Evolutionary conservation across 495 filamentous ascomycete species (phyloP), one percentile per base, ranked within the genome.

Genomic region (Aspergillus hancockii): DNA sequence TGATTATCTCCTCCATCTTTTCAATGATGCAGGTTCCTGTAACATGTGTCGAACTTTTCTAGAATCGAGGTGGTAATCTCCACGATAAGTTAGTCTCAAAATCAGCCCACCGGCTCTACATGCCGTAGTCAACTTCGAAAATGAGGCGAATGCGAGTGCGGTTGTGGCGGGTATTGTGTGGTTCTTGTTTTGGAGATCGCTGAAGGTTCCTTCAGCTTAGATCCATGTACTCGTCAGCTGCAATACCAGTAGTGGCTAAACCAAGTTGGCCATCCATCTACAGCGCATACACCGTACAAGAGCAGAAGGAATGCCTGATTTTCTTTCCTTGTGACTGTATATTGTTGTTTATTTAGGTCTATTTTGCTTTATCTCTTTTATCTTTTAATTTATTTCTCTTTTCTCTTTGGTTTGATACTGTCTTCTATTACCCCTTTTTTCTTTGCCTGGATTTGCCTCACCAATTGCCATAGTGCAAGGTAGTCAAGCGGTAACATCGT

Each of bases 21-120:
- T 36, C 22, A 46, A 30, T 46, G 21, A 9, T 14, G n/a, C 32
- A 55, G 43, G 4, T 22, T 49, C 14, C 49, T 8, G 22, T 31
- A 16, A 57, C 58, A 60, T 61, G 49, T 60, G 53, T 60, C 61
- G 56, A 57, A 51, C 40, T 52, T 49, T 57, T 59, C 55, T 57
- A 41, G 55, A 57, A 57, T 22, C 22, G 43, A 52, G 25, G 54
- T 55, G 60, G 43, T 23, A 45, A 3, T 54, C 25, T 43, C 53
- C 23, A 52, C 49, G 16, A 34, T 8, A 18, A 22, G 22, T 25
- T 36, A 40, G 34, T 40, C 51, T 22, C 5, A 31, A 40, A 52
- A 40, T 53, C 51, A 23, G 51, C 32, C 51, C 49, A 52, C 18
- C 28, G 16, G 49, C 43, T 47, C 19, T 47, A 47, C 8, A 40